Conservation (phyloP, 768 basidiomycete species). For the Krasilnikovozyma curviuscula region DNA sequence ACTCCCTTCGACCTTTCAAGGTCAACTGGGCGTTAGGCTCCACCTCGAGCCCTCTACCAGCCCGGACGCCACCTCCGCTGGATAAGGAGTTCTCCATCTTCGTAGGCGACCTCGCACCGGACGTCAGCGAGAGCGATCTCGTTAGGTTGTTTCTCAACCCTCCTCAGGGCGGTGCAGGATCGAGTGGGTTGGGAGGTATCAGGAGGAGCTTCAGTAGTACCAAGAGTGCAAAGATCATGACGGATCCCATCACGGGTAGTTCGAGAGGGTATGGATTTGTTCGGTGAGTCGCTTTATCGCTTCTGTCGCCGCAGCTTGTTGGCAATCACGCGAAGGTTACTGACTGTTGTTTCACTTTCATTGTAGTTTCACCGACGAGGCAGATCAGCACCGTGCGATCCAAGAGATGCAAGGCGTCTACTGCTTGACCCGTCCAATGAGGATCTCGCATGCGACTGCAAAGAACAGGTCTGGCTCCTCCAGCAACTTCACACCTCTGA, state of each 20-base stretch:
- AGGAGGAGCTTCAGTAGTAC: conserved; percentile 76
- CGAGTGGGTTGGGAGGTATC: no score
- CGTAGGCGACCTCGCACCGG: conserved; percentile 79
- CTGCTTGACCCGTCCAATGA: conserved; percentile 54
- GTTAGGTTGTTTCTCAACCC: conserved; percentile 76
- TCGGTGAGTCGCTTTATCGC: conserved; percentile 25
- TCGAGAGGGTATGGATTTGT: conserved; percentile 87
- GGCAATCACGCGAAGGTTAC: not conserved
- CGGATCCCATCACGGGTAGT: conserved; percentile 72
- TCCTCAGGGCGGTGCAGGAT: conserved; percentile 31
- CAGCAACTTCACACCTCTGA: not conserved
- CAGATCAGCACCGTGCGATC: conserved; percentile 71
- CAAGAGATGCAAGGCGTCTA: conserved; percentile 84
- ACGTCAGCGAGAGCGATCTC: conserved; percentile 87
- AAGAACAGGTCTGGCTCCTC: conserved; percentile 34
- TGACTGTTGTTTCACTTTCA: not conserved
- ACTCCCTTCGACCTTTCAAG: conserved; percentile 60
- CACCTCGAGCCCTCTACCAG: conserved; percentile 7
- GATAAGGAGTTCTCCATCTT: conserved; percentile 78
- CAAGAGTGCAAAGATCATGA: conserved; percentile 90
- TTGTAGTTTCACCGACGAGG: conserved; percentile 51
- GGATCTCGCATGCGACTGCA: conserved; percentile 12
- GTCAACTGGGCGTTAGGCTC: conserved; percentile 42
- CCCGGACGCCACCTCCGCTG: conserved; percentile 2
- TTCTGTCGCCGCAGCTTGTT: not conserved